Base-by-base conservation (phyloP, 257 asterid genomes). In the Cynanchum wilfordii region DNA sequence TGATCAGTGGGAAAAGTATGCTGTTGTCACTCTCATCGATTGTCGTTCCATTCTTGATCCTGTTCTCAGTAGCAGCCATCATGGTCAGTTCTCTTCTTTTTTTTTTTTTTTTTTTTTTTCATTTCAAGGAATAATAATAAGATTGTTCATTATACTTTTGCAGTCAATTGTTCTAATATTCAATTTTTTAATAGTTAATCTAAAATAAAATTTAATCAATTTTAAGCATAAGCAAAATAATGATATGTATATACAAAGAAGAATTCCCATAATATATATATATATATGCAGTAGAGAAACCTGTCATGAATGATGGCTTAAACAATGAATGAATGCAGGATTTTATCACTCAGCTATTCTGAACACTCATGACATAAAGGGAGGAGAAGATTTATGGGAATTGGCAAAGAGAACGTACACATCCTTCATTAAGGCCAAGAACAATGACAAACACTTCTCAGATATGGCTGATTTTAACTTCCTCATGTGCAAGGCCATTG, bases 11-110 rank as follows among this genome's bases (percentile, higher is more conserved):
- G 95, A 89, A 77, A 94, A 90, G 78, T 94, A 89, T 45, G 91
- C 88, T 0, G 86, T 88, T 12, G 92, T 82, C 17, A 86, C 95
- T 0, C 95, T 94, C 25, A 66, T 85, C 57, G 92, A 94, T 79
- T 89, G 97, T 74, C 96, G 97, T 29, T 76, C 99, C 7, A 29
- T 86, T 75, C 97, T 94, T 29, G 97, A 94, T 74, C 97, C 97
- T 0, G 86, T 66, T 50, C 97, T 91, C 70, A 85, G 76, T 69
- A 74, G 75, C 78, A 50, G 81, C 63, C 87, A 87, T 75, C 74
- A 81, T 38, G 97, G 97, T 93, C 75, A 52, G 92, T 72, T 52
- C 40, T 24, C 52, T 72, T 52, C 25, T 24, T 4, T 2, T 13
- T 10, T 30, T 62, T 16, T 12, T 10, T 16, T 6, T 1, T 6